phyloP scores from a whole-genome alignment of 2,329 filamentous ascomycete genomes.

The Aureobasidium mangrovei region DNA sequence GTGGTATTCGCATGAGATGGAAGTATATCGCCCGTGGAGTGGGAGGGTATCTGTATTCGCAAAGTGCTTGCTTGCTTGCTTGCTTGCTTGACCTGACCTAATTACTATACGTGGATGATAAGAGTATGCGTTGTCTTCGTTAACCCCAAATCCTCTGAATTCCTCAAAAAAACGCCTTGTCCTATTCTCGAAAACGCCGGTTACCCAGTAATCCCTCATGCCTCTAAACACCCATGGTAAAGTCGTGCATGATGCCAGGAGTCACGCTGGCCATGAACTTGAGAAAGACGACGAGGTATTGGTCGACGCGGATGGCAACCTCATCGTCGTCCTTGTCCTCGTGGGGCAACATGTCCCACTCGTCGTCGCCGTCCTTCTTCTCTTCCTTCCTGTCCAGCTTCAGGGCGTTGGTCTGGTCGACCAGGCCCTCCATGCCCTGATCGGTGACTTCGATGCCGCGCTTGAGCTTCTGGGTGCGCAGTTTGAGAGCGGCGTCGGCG shows the following conservation, averaged over 20 bases:
- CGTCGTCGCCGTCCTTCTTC: slow-evolving; percentile 40
- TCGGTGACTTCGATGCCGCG: slow-evolving; percentile 40
- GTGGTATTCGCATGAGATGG: too few relatives aligned
- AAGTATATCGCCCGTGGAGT: too few relatives aligned
- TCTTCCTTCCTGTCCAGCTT: slow-evolving; percentile 52
- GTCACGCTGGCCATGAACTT: slow-evolving; percentile 73
- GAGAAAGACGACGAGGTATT: slow-evolving; percentile 78
- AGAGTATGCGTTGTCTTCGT: background rate
- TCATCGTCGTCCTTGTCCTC: slow-evolving; percentile 58
- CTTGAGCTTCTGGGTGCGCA: slow-evolving; percentile 72
- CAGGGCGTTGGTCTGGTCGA: slow-evolving; percentile 59
- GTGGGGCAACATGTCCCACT: slow-evolving; percentile 54
- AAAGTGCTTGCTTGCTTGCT: background rate
- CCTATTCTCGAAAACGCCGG: background rate
- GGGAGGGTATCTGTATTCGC: background rate
- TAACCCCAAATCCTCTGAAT: background rate
- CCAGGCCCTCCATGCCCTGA: slow-evolving; percentile 72
- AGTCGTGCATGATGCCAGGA: slow-evolving; percentile 94
- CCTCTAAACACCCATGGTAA: slow-evolving; percentile 80
- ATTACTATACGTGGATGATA: too few relatives aligned
- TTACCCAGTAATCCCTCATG: background rate
- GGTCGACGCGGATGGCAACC: slow-evolving; percentile 76
- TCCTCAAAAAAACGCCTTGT: background rate
- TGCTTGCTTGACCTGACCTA: too few relatives aligned
- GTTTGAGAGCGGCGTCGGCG: slow-evolving; percentile 84